Percentiles rank a stretch among this genome's conserved stretches.
These are phyloP conservation scores for Pleurotus ostreatus DNA, from an alignment of 768 basidiomycete genomes.

Conservation along the genomic window DNA sequence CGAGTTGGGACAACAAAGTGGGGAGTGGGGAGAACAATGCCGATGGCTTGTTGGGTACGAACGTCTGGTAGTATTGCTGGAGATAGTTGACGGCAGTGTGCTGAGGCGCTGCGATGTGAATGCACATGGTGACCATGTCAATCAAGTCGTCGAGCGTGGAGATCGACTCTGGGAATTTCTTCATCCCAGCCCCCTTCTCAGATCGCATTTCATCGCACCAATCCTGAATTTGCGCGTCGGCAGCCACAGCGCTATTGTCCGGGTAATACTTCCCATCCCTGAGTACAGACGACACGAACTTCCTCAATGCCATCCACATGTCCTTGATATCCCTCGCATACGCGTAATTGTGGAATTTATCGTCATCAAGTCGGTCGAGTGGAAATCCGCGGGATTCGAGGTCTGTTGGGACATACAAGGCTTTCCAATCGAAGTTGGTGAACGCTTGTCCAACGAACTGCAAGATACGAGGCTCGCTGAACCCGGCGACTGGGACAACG, in stretches of 20 bases:
- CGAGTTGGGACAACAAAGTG: too few species aligned
- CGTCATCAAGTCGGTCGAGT: conserved; percentile 17
- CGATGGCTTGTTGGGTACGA: conserved; percentile 26
- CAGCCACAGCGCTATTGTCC: conserved; percentile 17
- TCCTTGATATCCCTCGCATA: conserved; percentile 21
- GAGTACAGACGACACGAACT: conserved; percentile 19
- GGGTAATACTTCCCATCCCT: conserved; percentile 10
- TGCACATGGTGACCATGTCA: conserved; percentile 26
- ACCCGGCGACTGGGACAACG: conserved; percentile 16
- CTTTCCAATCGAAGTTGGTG: conserved; percentile 21
- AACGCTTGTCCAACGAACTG: conserved; percentile 19
- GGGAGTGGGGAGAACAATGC: conserved; percentile 21
- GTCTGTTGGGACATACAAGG: conserved; percentile 23
- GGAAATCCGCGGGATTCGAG: conserved; percentile 24
- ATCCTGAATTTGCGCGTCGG: conserved; percentile 14
- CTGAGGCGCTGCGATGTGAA: conserved; percentile 27
- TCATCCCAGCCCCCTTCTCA: conserved; percentile 15
- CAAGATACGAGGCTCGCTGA: conserved; percentile 14
- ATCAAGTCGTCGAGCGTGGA: conserved; percentile 22
- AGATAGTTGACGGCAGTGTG: conserved; percentile 30
- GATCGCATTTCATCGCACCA: conserved; percentile 21
- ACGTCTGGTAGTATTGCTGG: conserved; percentile 29
- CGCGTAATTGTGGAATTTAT: conserved; percentile 24
- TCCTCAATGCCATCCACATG: conserved; percentile 22
- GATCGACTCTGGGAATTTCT: conserved; percentile 19